Conservation (phyloP, 306 rosid species). For the Castanopsis chinensis region DNA sequence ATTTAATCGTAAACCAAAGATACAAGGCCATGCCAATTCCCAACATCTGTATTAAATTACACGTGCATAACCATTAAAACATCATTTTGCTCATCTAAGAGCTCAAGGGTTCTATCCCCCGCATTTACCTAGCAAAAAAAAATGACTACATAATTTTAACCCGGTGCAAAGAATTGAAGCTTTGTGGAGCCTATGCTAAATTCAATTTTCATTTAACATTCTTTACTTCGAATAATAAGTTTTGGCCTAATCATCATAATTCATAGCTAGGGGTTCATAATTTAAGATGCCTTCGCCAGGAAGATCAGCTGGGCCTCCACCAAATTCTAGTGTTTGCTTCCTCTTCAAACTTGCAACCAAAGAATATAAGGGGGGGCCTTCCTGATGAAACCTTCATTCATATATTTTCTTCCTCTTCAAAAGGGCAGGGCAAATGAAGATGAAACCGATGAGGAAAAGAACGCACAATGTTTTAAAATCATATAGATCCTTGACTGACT, state of each 20-base stretch:
- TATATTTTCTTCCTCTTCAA: conserved; percentile 88
- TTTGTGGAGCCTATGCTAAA: conserved; percentile 24
- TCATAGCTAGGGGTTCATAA: conserved; percentile 8
- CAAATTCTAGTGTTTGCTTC: background rate
- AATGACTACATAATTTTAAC: conserved; percentile 20
- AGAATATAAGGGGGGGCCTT: background rate
- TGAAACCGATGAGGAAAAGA: conserved; percentile 86
- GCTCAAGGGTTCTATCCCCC: no score
- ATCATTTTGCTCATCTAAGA: conserved; percentile 28
- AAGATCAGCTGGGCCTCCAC: background rate
- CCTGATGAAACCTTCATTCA: conserved; percentile 47
- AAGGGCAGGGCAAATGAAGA: conserved; percentile 67
- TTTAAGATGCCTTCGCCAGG: conserved; percentile 23
- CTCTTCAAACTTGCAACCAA: background rate
- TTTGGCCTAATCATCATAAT: conserved; percentile 3
- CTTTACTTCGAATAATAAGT: conserved; percentile 14
- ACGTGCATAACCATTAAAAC: conserved; percentile 8
- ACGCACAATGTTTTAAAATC: conserved; percentile 82
- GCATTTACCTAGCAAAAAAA: no score
- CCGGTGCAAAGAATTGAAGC: conserved; percentile 24
- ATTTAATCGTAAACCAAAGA: conserved; percentile 20
- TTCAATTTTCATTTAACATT: conserved; percentile 20
- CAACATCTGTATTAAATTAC: conserved; percentile 9
- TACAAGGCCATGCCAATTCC: conserved; percentile 28
- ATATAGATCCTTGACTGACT: conserved; percentile 89